phyloP scores from a whole-genome alignment of 495 filamentous ascomycete genomes.

The Xylaria nigripes region DNA sequence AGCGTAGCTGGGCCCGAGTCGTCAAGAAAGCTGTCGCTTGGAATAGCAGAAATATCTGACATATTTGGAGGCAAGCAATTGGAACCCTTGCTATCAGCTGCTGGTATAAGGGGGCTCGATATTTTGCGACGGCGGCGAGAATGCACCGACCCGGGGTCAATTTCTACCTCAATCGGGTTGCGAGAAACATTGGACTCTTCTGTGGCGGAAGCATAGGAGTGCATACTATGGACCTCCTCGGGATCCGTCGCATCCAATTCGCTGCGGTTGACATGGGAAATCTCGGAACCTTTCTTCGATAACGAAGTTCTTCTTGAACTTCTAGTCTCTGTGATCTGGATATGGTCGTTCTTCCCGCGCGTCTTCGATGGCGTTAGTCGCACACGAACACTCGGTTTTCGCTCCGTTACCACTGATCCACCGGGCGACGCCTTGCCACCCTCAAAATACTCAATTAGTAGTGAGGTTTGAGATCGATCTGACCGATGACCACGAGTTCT shows the following conservation, averaged over 20 bases:
- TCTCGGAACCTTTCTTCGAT: constrained; percentile 53
- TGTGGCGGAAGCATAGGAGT: constrained; percentile 63
- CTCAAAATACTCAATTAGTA: constrained; percentile 98
- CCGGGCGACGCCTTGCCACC: constrained; percentile 58
- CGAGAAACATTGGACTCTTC: constrained; percentile 67
- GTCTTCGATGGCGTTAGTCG: constrained; percentile 76
- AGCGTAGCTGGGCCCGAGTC: constrained; percentile 39
- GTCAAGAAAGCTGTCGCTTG: constrained; percentile 83
- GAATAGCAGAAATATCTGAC: constrained; percentile 88
- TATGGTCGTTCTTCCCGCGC: constrained; percentile 54
- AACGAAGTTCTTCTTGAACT: constrained; percentile 44
- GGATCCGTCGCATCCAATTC: constrained; percentile 32
- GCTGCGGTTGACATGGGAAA: constrained; percentile 50
- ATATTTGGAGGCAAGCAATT: constrained; percentile 46
- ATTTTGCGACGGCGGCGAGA: constrained; percentile 38
- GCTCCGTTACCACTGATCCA: constrained; percentile 23
- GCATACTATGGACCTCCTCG: constrained; percentile 42
- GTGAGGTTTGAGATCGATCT: constrained; percentile 74
- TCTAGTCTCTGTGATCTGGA: constrained; percentile 73
- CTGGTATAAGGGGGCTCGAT: constrained; percentile 48
- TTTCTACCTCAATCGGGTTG: constrained; percentile 78
- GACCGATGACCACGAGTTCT: constrained; percentile 58
- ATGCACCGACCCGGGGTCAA: constrained; percentile 41
- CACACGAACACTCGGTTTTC: constrained; percentile 88
- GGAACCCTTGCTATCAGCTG: constrained; percentile 48